Evolutionary conservation across 2,329 filamentous ascomycete genomes (phyloP), one percentile per base, ranked within the genome.

Genomic region (Colletotrichum eremochloae): DNA sequence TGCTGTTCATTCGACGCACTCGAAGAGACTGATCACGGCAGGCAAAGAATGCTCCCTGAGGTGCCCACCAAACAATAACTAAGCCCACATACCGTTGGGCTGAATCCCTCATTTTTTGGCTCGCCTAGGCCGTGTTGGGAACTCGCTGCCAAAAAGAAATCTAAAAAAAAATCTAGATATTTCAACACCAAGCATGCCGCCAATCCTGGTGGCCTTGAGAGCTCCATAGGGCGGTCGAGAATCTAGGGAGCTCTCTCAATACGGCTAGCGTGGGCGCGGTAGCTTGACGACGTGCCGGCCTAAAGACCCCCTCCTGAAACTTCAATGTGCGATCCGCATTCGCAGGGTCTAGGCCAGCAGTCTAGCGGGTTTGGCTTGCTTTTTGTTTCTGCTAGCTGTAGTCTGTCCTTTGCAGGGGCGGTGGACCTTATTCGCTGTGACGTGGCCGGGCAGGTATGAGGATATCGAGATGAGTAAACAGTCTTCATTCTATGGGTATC

Each of bases 401-500:
- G 33, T 40, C 2, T 38, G 33, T 57, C 15, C 42, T 44, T 20
- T 6, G 15, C 5, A 56, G 33, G 4, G 33, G 53, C 11, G 7
- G 15, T 5, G 8, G 31, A 29, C 29, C 18, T 36, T 5, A 11
- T 24, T 24, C 33, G 53, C 8, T 24, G 20, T 20, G 33, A 24
- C 20, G 14, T 24, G 20, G 55, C 15, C 33, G 36, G 36, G 36
- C 7, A 36, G 20, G 33, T 20, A 57, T 9, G 20, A n/a, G 31
- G 18, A 48, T 40, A n/a, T 24, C n/a, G 15, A 14, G 12, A 31
- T 50, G 40, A 33, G n/a, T 5, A 5, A 38, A 57, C 5, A 8
- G 11, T 52, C 11, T 56, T 15, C 33, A 46, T 53, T 58, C 33
- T 46, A 18, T 46, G 67, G 67, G 67, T 70, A 70, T 70, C 62